A percentile compares a stretch with the other conserved stretches of the same genome.
These are phyloP conservation scores for Elsinoe australis DNA, from an alignment of 2,329 filamentous ascomycete genomes.

Conservation along the genomic window DNA sequence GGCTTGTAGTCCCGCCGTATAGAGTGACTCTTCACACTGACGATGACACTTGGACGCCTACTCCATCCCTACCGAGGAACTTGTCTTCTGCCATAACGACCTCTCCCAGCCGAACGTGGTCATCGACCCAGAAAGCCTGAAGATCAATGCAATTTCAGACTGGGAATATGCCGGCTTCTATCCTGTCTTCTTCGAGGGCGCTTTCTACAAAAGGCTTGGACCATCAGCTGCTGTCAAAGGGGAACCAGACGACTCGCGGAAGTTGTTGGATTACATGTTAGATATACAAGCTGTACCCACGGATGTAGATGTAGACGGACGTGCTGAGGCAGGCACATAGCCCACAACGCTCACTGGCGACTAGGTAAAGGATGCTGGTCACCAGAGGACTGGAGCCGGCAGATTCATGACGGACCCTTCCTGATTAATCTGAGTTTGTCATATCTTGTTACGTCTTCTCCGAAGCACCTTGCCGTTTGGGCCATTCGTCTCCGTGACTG, in stretches of 20 bases:
- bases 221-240: constrained; percentile 16
- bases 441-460: too few species aligned
- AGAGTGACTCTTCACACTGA: constrained; percentile 13
- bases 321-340: too few species aligned
- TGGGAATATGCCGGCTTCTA: constrained; percentile 37
- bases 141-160: constrained; percentile 33
- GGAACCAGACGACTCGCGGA: constrained; percentile 18
- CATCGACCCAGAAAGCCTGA: constrained; percentile 28
- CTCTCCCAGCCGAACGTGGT: constrained; percentile 27
- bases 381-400: too few species aligned
- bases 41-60: constrained; percentile 17
- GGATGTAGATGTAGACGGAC: too few species aligned
- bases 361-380: too few species aligned
- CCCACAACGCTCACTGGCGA: too few species aligned
- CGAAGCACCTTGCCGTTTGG: too few species aligned
- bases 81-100: constrained; percentile 29
- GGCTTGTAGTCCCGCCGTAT: constrained; percentile 20
- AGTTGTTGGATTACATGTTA: not conserved
- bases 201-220: constrained; percentile 21
- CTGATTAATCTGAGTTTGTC: too few species aligned
- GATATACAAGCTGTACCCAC: too few species aligned
- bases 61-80: constrained; percentile 16
- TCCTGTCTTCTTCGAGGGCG: constrained; percentile 28
- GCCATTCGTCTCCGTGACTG: too few species aligned
- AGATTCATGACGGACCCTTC: too few species aligned